These are phyloP conservation scores for Collybia nuda DNA, from an alignment of 768 basidiomycete genomes.

Conservation along the genomic window DNA sequence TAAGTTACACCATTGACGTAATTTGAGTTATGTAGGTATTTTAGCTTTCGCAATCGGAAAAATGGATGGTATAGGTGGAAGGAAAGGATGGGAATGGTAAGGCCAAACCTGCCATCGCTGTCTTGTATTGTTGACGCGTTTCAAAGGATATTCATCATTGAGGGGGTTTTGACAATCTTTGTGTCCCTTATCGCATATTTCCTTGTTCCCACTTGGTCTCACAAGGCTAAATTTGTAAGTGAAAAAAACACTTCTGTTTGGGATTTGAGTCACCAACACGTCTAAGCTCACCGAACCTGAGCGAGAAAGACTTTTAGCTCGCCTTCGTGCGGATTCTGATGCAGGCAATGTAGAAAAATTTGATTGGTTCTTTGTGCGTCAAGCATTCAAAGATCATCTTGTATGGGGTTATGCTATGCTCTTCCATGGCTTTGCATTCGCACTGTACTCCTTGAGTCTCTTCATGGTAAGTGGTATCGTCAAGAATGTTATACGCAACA, in stretches of 20 bases:
- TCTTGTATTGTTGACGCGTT: neutral
- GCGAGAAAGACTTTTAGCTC: constrained; percentile 45
- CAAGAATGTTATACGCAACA: neutral
- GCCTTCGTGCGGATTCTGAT: constrained; percentile 54
- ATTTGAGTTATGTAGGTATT: constrained; percentile 35
- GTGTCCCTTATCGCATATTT: constrained; percentile 50
- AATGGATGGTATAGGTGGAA: constrained; percentile 62
- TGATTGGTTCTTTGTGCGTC: constrained; percentile 54
- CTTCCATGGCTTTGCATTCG: constrained; percentile 64
- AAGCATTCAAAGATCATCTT: constrained; percentile 56
- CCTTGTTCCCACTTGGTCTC: constrained; percentile 59
- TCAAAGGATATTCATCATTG: constrained; percentile 57
- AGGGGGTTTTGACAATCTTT: constrained; percentile 50
- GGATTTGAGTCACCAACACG: too few relatives aligned
- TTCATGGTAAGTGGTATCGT: constrained; percentile 42
- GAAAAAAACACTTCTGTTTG: too few relatives aligned
- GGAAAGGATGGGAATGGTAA: constrained; percentile 61
- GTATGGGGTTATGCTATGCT: constrained; percentile 61
- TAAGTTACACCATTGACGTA: neutral
- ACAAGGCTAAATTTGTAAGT: constrained; percentile 55
- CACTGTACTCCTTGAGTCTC: constrained; percentile 55
- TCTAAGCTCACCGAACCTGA: constrained; percentile 52
- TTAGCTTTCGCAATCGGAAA: constrained; percentile 58
- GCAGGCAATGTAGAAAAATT: constrained; percentile 53
- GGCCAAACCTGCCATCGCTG: neutral